Evolutionary conservation across 2,329 filamentous ascomycete species (phyloP).

Genomic region (Trichoderma koningii): DNA sequence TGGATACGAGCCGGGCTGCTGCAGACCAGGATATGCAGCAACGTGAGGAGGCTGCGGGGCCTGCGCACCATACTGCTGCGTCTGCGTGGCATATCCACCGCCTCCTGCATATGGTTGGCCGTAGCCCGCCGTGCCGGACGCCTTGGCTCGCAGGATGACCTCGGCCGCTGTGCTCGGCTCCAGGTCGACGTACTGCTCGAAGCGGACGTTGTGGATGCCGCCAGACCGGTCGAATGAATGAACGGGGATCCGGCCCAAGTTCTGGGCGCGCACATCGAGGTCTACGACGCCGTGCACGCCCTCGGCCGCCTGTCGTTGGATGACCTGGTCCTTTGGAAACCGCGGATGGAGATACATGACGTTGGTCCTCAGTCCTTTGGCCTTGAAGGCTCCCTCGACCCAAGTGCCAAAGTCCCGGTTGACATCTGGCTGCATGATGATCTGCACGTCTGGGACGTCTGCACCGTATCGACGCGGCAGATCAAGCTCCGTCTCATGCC

Average conservation of each 20-base stretch:
- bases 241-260: conserved; percentile 72
- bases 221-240: conserved; percentile 82
- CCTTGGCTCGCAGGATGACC: conserved; percentile 73
- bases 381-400: conserved; percentile 75
- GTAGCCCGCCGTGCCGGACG: conserved; percentile 39
- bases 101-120: conserved; percentile 37
- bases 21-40: conserved; percentile 33
- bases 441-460: conserved; percentile 85
- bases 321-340: conserved; percentile 74
- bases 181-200: conserved; percentile 84
- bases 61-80: conserved; percentile 37
- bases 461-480: conserved; percentile 72
- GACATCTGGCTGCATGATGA: conserved; percentile 78
- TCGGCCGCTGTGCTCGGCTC: conserved; percentile 78
- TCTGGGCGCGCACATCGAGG: conserved; percentile 69
- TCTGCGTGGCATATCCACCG: conserved; percentile 33
- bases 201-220: conserved; percentile 74
- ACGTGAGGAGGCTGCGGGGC: conserved; percentile 31
- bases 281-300: conserved; percentile 85
- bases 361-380: conserved; percentile 71
- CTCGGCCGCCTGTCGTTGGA: conserved; percentile 82
- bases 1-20: conserved; percentile 39
- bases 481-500: conserved; percentile 61
- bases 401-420: conserved; percentile 79
- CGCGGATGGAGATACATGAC: conserved; percentile 78